These are phyloP conservation scores for Hippophae tibetana DNA, from an alignment of 306 rosid genomes.

Conservation along the genomic window DNA sequence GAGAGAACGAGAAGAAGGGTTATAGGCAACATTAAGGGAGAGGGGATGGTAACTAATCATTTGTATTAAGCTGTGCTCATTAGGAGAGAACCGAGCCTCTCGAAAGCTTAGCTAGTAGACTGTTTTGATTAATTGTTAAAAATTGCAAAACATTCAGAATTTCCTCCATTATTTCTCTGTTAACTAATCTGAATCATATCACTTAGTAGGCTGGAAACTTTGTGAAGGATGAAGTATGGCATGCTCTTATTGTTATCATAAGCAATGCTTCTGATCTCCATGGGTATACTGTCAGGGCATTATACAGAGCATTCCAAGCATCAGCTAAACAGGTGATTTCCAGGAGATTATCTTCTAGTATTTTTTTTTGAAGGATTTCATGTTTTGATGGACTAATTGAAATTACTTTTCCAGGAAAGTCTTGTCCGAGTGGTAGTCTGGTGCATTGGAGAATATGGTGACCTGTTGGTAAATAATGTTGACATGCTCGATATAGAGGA, in stretches of 20 bases:
- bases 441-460: slow-evolving; percentile 98
- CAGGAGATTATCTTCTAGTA: slow-evolving; percentile 12
- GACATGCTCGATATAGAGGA: slow-evolving; percentile 89
- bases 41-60: no score
- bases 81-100: no score
- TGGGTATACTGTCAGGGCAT: slow-evolving; percentile 80
- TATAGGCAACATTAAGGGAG: no score
- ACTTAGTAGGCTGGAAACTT: slow-evolving; percentile 90
- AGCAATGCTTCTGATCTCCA: slow-evolving; percentile 95
- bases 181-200: no score
- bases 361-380: background rate
- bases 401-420: slow-evolving; percentile 54
- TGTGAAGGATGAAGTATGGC: slow-evolving; percentile 97
- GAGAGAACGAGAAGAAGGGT: no score
- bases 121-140: no score
- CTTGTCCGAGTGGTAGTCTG: slow-evolving; percentile 97
- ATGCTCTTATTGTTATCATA: slow-evolving; percentile 73
- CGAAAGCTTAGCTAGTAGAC: no score
- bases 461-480: slow-evolving; percentile 67
- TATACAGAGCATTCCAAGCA: slow-evolving; percentile 73
- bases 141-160: no score
- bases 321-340: slow-evolving; percentile 73
- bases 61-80: no score
- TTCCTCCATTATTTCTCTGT: no score
- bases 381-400: slow-evolving; percentile 2